Conservation (phyloP, 176 grass and related monocot genomes). For the Eleusine coracana region DNA sequence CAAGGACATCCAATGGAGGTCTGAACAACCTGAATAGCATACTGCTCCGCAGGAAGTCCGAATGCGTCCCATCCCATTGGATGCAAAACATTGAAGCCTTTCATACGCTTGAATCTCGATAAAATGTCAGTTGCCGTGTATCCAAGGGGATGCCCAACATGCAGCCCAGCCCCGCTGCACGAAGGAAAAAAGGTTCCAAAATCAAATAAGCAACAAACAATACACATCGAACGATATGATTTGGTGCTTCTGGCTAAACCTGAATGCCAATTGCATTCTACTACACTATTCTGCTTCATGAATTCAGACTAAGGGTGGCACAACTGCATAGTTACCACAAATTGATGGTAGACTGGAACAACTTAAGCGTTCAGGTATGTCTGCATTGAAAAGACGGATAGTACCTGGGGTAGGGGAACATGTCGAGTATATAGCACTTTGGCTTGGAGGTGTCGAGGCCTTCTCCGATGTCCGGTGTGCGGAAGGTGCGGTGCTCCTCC, state of each 20-base stretch:
- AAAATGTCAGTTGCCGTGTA: slow-evolving; percentile 95
- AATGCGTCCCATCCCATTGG: slow-evolving; percentile 99
- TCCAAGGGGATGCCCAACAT: slow-evolving; percentile 90
- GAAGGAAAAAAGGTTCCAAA: background rate
- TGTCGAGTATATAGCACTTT: slow-evolving; percentile 96
- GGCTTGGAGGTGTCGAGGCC: slow-evolving; percentile 79
- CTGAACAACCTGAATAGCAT: slow-evolving; percentile 78
- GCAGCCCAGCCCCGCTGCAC: slow-evolving; percentile 81
- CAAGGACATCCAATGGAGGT: background rate
- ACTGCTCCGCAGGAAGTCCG: slow-evolving; percentile 94
- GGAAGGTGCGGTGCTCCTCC: slow-evolving; percentile 86
- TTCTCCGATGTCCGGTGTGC: slow-evolving; percentile 61
- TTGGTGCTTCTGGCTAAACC: background rate
- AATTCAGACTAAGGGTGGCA: background rate
- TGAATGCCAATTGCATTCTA: background rate
- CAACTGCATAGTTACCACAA: background rate
- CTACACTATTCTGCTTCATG: background rate
- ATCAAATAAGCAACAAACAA: background rate
- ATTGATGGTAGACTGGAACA: background rate
- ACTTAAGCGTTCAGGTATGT: background rate
- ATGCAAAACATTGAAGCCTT: slow-evolving; percentile 96
- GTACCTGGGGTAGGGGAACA: slow-evolving; percentile 97
- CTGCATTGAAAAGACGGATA: background rate
- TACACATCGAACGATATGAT: background rate
- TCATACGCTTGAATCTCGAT: slow-evolving; percentile 86